Evolutionary conservation across 768 basidiomycete species (phyloP).

Genomic region (Rhizopogon rudus): DNA sequence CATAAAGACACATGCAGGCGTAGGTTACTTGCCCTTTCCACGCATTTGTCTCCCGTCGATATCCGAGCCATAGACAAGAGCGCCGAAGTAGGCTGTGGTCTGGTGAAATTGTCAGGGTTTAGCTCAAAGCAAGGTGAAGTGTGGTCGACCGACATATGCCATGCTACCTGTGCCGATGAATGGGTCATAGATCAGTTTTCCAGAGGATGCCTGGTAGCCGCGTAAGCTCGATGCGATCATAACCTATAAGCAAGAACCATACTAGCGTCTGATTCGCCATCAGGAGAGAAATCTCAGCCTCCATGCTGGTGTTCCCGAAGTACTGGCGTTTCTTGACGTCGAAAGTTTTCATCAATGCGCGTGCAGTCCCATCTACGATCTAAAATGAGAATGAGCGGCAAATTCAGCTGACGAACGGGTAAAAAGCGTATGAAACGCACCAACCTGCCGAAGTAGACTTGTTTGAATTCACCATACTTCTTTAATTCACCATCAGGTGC

Average conservation of each 20-base stretch:
- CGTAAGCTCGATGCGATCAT: neutral
- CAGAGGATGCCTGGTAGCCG: constrained; percentile 67
- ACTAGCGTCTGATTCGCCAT: constrained; percentile 97
- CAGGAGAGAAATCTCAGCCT: constrained; percentile 87
- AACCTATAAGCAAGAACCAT: constrained; percentile 8
- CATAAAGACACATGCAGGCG: neutral
- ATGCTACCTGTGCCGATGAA: constrained; percentile 93
- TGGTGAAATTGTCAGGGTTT: constrained; percentile 21
- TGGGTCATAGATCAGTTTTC: constrained; percentile 91
- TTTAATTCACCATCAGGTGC: constrained; percentile 46
- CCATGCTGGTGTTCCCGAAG: constrained; percentile 98
- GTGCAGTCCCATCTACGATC: constrained; percentile 63
- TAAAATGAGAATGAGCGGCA: constrained; percentile 17
- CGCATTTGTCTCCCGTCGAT: constrained; percentile 98
- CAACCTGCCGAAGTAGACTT: constrained; percentile 84
- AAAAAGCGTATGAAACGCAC: constrained; percentile 41
- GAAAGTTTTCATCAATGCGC: constrained; percentile 62
- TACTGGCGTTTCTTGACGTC: constrained; percentile 88
- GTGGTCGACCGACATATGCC: constrained; percentile 59
- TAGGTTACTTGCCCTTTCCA: constrained; percentile 63
- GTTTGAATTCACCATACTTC: constrained; percentile 62
- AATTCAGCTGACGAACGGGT: neutral
- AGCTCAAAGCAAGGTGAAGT: neutral
- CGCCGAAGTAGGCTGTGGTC: constrained; percentile 88
- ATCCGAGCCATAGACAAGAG: constrained; percentile 84